Percentiles rank a stretch among this genome's conserved stretches.
Evolutionary conservation across 2,329 filamentous ascomycete genomes (phyloP).

Genomic region (Aspergillus chevalieri): DNA sequence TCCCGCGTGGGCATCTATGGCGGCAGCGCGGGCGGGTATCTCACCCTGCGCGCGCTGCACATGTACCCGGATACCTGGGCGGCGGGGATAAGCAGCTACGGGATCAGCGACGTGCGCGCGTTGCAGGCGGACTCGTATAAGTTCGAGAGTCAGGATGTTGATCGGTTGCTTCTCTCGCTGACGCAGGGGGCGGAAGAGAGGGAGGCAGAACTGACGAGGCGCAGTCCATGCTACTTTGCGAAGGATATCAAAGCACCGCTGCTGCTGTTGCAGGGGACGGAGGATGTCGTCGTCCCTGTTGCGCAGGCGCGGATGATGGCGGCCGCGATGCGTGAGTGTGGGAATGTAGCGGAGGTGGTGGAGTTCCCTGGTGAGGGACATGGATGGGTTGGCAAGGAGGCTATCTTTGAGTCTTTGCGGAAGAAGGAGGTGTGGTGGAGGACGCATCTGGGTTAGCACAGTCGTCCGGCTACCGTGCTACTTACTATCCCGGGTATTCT

Average conservation of each 20-base stretch:
- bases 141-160: conserved; percentile 51
- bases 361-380: conserved; percentile 49
- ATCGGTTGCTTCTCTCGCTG: conserved; percentile 38
- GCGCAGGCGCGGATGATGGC: conserved; percentile 52
- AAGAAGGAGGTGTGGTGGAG: conserved; percentile 4
- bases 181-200: conserved; percentile 33
- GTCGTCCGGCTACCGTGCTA: not conserved
- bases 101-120: conserved; percentile 47
- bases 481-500: not conserved
- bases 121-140: conserved; percentile 49
- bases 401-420: conserved; percentile 14
- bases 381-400: conserved; percentile 28
- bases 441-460: not conserved
- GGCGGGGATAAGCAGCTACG: conserved; percentile 46
- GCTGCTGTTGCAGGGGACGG: conserved; percentile 51
- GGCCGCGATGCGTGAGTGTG: conserved; percentile 36
- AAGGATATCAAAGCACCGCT: conserved; percentile 47
- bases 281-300: conserved; percentile 55
- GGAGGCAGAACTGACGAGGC: conserved; percentile 37
- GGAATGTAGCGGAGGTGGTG: conserved; percentile 43
- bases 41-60: conserved; percentile 46
- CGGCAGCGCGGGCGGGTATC: conserved; percentile 50
- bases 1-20: conserved; percentile 46
- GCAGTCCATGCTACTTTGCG: conserved; percentile 47
- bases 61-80: conserved; percentile 45